phyloP scores from a whole-genome alignment of 2,329 filamentous ascomycete genomes.

The Fusarium denticulatum region DNA sequence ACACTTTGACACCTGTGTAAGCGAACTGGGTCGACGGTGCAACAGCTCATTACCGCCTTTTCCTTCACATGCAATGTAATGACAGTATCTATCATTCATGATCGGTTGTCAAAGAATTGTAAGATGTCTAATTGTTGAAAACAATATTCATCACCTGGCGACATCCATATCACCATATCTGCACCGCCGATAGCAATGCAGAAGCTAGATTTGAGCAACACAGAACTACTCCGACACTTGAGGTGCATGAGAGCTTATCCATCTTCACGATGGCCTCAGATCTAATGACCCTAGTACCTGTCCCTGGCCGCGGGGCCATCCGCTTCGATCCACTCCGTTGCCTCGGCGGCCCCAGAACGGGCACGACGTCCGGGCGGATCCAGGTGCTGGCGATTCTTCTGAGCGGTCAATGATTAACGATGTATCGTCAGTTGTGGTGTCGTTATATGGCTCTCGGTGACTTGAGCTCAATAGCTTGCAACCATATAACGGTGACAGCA shows the following conservation, averaged over 20 bases:
- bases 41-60: slow-evolving; percentile 7
- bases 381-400: neutral
- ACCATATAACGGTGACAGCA: neutral
- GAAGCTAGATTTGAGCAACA: neutral
- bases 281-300: slow-evolving; percentile 27
- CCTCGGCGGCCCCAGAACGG: slow-evolving; percentile 7
- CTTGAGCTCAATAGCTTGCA: no score
- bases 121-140: neutral
- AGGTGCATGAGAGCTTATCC: slow-evolving; percentile 22
- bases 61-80: neutral
- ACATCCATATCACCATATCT: neutral
- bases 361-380: slow-evolving; percentile 12
- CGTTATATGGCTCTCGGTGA: neutral
- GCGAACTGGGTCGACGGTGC: slow-evolving; percentile 9
- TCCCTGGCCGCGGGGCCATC: slow-evolving; percentile 20
- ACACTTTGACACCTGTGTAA: slow-evolving; percentile 1
- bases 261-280: slow-evolving; percentile 32
- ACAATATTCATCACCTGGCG: neutral
- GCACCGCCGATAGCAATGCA: neutral
- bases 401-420: neutral
- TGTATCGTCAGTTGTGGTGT: neutral
- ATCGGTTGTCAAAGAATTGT: neutral
- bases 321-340: slow-evolving; percentile 26
- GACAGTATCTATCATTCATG: neutral
- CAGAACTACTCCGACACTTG: neutral